phyloP scores from a whole-genome alignment of 192 early-diverging fungal genomes.

The Podila verticillata region DNA sequence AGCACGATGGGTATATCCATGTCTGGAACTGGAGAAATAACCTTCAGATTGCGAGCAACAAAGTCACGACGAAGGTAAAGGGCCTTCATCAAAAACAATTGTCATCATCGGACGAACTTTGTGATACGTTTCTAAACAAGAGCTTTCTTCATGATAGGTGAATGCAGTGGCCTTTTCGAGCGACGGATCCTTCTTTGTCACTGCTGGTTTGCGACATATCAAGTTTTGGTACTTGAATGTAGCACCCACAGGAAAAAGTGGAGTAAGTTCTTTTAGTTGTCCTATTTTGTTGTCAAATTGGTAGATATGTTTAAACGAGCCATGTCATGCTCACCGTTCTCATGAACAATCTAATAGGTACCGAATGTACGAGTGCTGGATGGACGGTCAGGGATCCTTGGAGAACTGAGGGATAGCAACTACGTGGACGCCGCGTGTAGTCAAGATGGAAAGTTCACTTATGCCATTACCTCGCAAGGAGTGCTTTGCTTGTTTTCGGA shows the following conservation, averaged over 20 bases:
- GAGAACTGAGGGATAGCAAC: slow-evolving; percentile 71
- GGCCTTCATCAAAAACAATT: no score
- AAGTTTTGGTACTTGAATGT: slow-evolving; percentile 83
- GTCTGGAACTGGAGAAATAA: slow-evolving; percentile 86
- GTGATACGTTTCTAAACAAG: no score
- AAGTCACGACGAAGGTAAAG: slow-evolving; percentile 68
- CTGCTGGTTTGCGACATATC: slow-evolving; percentile 79
- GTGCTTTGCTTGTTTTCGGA: slow-evolving; percentile 73
- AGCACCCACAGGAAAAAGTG: slow-evolving; percentile 32
- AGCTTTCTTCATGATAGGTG: neutral
- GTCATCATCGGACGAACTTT: no score
- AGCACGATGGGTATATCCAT: slow-evolving; percentile 84
- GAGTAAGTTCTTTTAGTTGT: slow-evolving; percentile 8
- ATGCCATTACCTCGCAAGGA: slow-evolving; percentile 76
- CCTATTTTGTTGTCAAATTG: neutral
- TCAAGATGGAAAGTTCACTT: slow-evolving; percentile 56
- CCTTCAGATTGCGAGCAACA: slow-evolving; percentile 67
- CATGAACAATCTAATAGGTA: neutral
- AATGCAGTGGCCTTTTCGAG: slow-evolving; percentile 71
- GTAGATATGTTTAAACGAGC: slow-evolving; percentile 6
- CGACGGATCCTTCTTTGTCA: slow-evolving; percentile 76
- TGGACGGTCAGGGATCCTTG: slow-evolving; percentile 73
- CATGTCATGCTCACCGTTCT: neutral
- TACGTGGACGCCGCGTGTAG: slow-evolving; percentile 77
- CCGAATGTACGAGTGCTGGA: slow-evolving; percentile 65